Percentiles rank a stretch among this genome's conserved stretches.
phyloP scores from a whole-genome alignment of 352 stramenopile genomes.

The Thalassiosira mediterranea region DNA sequence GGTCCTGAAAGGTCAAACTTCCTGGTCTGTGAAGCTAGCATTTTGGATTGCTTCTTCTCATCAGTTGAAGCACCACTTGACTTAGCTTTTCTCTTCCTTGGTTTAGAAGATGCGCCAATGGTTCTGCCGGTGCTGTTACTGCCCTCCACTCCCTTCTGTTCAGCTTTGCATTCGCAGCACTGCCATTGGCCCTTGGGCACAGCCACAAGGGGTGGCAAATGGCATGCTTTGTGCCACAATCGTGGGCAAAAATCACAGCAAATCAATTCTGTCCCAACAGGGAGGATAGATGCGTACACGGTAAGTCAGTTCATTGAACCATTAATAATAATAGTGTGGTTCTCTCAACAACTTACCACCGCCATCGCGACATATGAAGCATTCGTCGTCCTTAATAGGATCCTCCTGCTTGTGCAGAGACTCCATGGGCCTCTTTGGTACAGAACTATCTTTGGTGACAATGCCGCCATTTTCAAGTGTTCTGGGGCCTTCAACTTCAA shows the following conservation, averaged over 20 bases:
- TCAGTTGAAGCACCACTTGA: neutral
- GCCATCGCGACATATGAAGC: too few species aligned
- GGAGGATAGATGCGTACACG: too few species aligned
- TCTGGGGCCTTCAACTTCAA: too few species aligned
- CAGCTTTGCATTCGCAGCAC: neutral
- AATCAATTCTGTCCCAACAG: constrained; percentile 18
- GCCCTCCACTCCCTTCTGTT: neutral
- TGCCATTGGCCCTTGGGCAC: constrained; percentile 4
- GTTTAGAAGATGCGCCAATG: neutral
- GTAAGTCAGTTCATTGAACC: too few species aligned
- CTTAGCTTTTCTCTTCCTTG: neutral
- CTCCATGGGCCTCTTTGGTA: too few species aligned
- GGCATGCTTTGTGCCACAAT: constrained; percentile 9
- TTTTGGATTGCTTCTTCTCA: too few species aligned
- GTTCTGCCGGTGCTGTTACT: too few species aligned
- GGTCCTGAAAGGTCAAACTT: neutral
- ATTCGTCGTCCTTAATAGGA: neutral
- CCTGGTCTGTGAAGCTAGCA: neutral
- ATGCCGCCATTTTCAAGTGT: too few species aligned
- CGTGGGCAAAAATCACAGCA: constrained; percentile 18
- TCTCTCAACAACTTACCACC: too few species aligned
- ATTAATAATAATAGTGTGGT: too few species aligned
- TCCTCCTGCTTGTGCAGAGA: too few species aligned
- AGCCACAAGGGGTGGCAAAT: constrained; percentile 4
- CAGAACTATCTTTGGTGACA: too few species aligned